Percentiles rank a stretch among this genome's conserved stretches.
Evolutionary conservation across 1,139 yeast genomes (phyloP).

Genomic region (Zygosaccharomyces sapae): DNA sequence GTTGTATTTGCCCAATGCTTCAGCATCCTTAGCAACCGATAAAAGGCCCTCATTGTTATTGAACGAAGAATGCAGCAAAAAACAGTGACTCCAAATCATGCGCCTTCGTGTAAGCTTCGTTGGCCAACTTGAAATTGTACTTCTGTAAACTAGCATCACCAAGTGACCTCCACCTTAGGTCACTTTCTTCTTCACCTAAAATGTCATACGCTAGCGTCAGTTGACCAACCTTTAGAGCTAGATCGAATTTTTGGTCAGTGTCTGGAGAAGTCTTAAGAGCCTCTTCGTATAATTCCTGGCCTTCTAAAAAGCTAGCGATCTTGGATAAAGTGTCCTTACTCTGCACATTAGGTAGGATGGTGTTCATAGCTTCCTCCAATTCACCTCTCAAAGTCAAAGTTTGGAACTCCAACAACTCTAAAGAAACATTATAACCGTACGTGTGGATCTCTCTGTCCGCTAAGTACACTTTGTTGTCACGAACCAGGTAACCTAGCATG

Average conservation of each 20-base stretch:
- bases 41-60: conserved; percentile 60
- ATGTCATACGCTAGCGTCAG: conserved; percentile 70
- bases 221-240: conserved; percentile 66
- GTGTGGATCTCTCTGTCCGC: conserved; percentile 88
- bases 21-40: conserved; percentile 61
- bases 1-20: conserved; percentile 71
- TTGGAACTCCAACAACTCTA: conserved; percentile 88
- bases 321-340: conserved; percentile 69
- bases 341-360: conserved; percentile 58
- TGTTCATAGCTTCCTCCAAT: conserved; percentile 63
- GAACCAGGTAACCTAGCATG: conserved; percentile 81
- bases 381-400: conserved; percentile 95
- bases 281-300: conserved; percentile 80
- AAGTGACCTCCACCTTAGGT: conserved; percentile 82
- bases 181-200: conserved; percentile 52
- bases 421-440: conserved; percentile 73
- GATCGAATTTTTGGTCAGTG: conserved; percentile 78
- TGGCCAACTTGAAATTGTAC: conserved; percentile 81
- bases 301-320: conserved; percentile 88
- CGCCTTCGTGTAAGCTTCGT: conserved; percentile 74
- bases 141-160: conserved; percentile 80
- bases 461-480: conserved; percentile 84
- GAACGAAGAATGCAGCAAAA: conserved; percentile 79
- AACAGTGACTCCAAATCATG: conserved; percentile 73
- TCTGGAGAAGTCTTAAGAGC: conserved; percentile 82